Evolutionary conservation across 768 basidiomycete species (phyloP), one percentile per base, ranked within the genome.

Genomic region (Psilocybe azurescens): DNA sequence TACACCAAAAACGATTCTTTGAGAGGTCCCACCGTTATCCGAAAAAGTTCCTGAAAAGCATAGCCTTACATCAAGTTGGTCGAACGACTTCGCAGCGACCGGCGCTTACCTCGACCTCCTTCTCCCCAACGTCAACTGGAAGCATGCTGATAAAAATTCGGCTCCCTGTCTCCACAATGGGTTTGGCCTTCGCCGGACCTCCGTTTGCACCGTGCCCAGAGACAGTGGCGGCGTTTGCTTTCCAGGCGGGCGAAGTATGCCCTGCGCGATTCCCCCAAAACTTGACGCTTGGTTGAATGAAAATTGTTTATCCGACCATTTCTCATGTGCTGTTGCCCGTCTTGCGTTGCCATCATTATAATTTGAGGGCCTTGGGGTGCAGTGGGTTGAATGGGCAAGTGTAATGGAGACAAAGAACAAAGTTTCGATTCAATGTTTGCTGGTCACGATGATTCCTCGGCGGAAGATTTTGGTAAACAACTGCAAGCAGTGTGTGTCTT

Each of bases 21-120:
- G 61, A 92, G 72, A 0, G 90, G 89, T 3, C 91, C 91, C 24
- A 93, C 81, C 0, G 91, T 93, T 73, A 88, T 91, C 64, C 77
- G 82, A 73, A 93, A 92, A 55, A 93, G 77, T 44, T 90, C 87
- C 91, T 93, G 67, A 44, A 62, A 39, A 16, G 30, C 28, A 46
- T 2, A 49, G 38, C 13, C 28, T 53, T 44, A 36, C 28, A 56
- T 56, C 39, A 54, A 46, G 50, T 57, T 48, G 61, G 54, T 51
- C 36, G 38, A 53, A 28, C 11, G 5, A 46, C 20, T 30, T 30
- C 18, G 47, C 32, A 46, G 16, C 8, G 29, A 24, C 14, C 59
- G 39, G 46, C 18, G 69, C 79, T 73, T 69, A 87, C 90, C 80
- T 89, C 86, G 38, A 92, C 82, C 64, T 92, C 90, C 53, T 79